Evolutionary conservation across 2,329 filamentous ascomycete genomes (phyloP).

Genomic region (Torrubiellomyces zombiae): DNA sequence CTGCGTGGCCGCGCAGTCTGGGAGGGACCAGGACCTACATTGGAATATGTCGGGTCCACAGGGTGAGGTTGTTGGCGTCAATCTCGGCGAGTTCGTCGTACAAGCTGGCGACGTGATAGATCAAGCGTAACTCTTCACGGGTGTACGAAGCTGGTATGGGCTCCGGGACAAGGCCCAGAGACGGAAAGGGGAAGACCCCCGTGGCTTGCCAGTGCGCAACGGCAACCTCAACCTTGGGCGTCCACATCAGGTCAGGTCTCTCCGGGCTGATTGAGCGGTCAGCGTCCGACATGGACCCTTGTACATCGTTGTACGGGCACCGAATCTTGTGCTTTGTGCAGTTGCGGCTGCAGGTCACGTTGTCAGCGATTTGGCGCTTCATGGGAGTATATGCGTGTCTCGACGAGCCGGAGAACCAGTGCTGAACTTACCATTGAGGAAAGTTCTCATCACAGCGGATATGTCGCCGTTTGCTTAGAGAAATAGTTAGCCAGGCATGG

Average conservation of each 20-base stretch:
- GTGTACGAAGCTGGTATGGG: constrained; percentile 58
- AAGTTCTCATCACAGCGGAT: constrained; percentile 97
- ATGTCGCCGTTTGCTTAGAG: constrained; percentile 67
- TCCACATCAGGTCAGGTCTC: constrained; percentile 64
- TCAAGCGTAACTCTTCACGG: constrained; percentile 66
- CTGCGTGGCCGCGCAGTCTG: background rate
- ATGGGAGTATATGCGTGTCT: background rate
- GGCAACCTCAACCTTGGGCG: constrained; percentile 64
- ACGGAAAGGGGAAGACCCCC: constrained; percentile 71
- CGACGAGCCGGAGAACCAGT: background rate
- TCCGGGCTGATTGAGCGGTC: constrained; percentile 43
- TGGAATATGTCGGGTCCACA: constrained; percentile 87
- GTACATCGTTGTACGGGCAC: constrained; percentile 91
- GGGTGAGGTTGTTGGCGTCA: constrained; percentile 66
- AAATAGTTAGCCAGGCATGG: constrained; percentile 4
- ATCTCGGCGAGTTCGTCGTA: constrained; percentile 66
- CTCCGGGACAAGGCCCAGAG: constrained; percentile 59
- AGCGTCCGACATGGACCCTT: constrained; percentile 43
- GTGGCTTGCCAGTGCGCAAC: constrained; percentile 74
- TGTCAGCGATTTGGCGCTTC: constrained; percentile 5
- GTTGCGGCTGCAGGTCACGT: constrained; percentile 51
- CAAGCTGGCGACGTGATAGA: constrained; percentile 78
- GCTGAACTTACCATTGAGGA: constrained; percentile 66
- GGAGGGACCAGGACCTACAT: constrained; percentile 43
- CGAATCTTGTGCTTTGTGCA: constrained; percentile 98